Percentiles rank a stretch among this genome's conserved stretches.
Conservation (phyloP, 176 grass and related monocot species). For the Oryza longistaminata region DNA sequence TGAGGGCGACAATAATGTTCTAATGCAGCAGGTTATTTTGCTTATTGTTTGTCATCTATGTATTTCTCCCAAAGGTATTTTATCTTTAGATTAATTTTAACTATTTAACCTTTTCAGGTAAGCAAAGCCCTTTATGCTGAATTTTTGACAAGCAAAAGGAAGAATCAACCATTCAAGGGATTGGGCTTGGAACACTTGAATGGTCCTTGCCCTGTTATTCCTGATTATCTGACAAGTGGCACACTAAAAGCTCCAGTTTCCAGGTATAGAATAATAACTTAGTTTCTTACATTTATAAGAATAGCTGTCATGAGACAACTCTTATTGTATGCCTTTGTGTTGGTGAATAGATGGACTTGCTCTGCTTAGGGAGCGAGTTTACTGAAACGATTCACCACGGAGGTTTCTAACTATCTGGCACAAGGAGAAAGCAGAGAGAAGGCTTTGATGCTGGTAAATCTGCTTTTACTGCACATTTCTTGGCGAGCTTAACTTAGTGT, state of each 20-base stretch:
- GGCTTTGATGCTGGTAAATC: constrained; percentile 78
- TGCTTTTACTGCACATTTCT: neutral
- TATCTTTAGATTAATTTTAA: constrained; percentile 30
- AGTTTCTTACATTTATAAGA: constrained; percentile 1
- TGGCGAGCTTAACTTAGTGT: constrained; percentile 8
- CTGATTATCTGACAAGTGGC: constrained; percentile 63
- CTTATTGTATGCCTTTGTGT: neutral
- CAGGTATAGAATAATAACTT: constrained; percentile 60
- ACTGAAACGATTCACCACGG: constrained; percentile 60
- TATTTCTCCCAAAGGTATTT: constrained; percentile 28
- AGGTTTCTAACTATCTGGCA: constrained; percentile 63
- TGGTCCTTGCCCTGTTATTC: constrained; percentile 71
- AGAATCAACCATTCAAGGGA: constrained; percentile 69
- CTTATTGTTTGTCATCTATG: constrained; percentile 20
- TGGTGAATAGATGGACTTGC: constrained; percentile 67
- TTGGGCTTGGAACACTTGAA: constrained; percentile 92
- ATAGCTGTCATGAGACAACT: constrained; percentile 14
- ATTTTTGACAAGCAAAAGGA: constrained; percentile 63
- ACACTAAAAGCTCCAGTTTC: constrained; percentile 68
- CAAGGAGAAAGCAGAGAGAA: constrained; percentile 74
- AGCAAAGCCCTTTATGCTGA: constrained; percentile 94
- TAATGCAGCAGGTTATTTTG: constrained; percentile 88
- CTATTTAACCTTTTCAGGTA: constrained; percentile 62
- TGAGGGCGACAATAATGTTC: constrained; percentile 96
- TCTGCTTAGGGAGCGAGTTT: constrained; percentile 89